These are phyloP conservation scores for Vaccinium darrowii DNA, from an alignment of 148 eudicot genomes.

Conservation along the genomic window DNA sequence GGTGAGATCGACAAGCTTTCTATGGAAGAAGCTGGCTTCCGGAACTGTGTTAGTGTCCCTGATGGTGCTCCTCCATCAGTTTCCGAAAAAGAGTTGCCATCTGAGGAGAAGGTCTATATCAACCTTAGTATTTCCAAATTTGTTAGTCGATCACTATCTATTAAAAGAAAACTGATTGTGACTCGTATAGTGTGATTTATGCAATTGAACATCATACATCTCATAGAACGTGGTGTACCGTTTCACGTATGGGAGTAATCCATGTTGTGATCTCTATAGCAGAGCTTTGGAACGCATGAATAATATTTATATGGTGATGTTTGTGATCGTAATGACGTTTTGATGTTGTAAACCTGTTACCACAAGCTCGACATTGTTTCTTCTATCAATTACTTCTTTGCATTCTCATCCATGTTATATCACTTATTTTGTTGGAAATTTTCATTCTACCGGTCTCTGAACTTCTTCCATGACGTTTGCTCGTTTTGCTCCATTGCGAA, in stretches of 20 bases:
- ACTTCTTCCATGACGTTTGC: not conserved
- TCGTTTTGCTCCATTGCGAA: not conserved
- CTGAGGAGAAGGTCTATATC: constrained; percentile 56
- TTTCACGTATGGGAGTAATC: not conserved
- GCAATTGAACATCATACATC: not conserved
- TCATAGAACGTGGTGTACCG: not conserved
- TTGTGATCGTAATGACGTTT: not conserved
- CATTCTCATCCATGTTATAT: not conserved
- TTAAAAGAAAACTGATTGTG: not conserved
- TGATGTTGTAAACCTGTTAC: not conserved
- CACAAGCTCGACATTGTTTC: not conserved
- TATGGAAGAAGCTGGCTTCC: constrained; percentile 97
- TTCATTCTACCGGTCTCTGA: not conserved
- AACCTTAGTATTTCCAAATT: not conserved
- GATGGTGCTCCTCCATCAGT: constrained; percentile 90
- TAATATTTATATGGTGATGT: not conserved
- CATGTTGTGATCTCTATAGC: not conserved
- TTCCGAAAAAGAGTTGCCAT: constrained; percentile 72
- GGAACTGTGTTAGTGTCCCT: constrained; percentile 93
- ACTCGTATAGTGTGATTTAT: not conserved
- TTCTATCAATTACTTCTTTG: not conserved
- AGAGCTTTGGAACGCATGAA: not conserved
- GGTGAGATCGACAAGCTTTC: constrained; percentile 99
- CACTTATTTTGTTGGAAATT: not conserved
- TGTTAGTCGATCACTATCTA: not conserved